Evolutionary conservation across 2,329 filamentous ascomycete species (phyloP).

Genomic region (Calonectria multiphialidica): DNA sequence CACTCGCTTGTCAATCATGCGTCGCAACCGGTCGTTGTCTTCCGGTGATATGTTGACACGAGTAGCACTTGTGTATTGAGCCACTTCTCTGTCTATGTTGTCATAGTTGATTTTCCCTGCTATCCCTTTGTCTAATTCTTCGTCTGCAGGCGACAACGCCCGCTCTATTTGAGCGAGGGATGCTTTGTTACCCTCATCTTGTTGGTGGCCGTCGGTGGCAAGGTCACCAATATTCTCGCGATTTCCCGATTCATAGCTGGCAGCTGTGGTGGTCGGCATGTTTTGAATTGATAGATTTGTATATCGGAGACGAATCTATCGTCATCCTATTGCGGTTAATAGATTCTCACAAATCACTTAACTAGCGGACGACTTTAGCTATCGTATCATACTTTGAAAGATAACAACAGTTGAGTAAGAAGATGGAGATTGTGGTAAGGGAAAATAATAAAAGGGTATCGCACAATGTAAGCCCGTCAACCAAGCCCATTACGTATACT

Average conservation of each 20-base stretch:
- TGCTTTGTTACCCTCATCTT: background rate
- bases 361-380: too few relatives aligned
- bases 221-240: background rate
- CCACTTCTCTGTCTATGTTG: constrained; percentile 75
- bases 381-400: too few relatives aligned
- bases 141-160: background rate
- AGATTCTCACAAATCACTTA: too few relatives aligned
- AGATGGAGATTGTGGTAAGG: too few relatives aligned
- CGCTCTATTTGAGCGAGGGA: background rate
- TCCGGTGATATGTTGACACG: constrained; percentile 69
- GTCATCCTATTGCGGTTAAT: background rate
- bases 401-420: too few relatives aligned
- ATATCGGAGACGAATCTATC: background rate
- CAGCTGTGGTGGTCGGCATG: background rate
- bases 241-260: background rate
- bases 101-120: constrained; percentile 56
- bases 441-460: too few relatives aligned
- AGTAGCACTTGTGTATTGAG: constrained; percentile 70
- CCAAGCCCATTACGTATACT: too few relatives aligned
- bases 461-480: too few relatives aligned
- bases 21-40: constrained; percentile 71
- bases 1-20: constrained; percentile 75
- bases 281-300: background rate
- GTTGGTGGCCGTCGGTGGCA: background rate
- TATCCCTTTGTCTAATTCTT: constrained; percentile 44